Percentiles rank a stretch among this genome's conserved stretches.
phyloP scores from a whole-genome alignment of 371 early-diverging fungal genomes.

The Dichotomocladium elegans region DNA sequence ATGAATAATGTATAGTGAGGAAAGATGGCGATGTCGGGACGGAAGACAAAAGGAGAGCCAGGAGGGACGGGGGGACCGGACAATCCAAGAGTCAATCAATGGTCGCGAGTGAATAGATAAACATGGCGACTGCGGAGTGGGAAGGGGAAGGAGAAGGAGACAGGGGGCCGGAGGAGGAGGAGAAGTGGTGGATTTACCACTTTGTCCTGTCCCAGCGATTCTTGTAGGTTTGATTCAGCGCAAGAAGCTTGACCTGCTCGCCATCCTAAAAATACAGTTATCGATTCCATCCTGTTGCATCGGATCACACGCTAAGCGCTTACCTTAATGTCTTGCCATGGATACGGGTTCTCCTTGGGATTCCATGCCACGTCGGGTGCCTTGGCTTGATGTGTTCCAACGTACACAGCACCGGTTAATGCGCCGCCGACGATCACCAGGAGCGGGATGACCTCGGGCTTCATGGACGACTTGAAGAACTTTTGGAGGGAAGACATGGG shows the following conservation, averaged over 20 bases:
- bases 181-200: too few species aligned
- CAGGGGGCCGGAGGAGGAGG: too few species aligned
- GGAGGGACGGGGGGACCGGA: too few species aligned
- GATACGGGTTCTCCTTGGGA: conserved; percentile 23
- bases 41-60: too few species aligned
- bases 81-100: too few species aligned
- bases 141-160: too few species aligned
- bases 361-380: conserved; percentile 44
- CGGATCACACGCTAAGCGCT: neutral
- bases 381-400: conserved; percentile 20
- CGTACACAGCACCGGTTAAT: conserved; percentile 20
- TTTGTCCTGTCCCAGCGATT: conserved; percentile 33
- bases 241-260: conserved; percentile 36
- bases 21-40: too few species aligned
- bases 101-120: too few species aligned
- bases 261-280: too few species aligned
- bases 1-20: too few species aligned
- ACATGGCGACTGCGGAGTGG: too few species aligned
- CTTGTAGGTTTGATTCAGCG: conserved; percentile 31
- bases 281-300: too few species aligned
- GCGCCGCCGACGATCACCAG: conserved; percentile 26
- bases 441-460: conserved; percentile 37
- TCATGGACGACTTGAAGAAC: conserved; percentile 10
- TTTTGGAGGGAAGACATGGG: neutral
- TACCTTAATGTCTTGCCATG: conserved; percentile 34